These are phyloP conservation scores for Cinchona pubescens DNA, from an alignment of 257 asterid genomes.

Conservation along the genomic window DNA sequence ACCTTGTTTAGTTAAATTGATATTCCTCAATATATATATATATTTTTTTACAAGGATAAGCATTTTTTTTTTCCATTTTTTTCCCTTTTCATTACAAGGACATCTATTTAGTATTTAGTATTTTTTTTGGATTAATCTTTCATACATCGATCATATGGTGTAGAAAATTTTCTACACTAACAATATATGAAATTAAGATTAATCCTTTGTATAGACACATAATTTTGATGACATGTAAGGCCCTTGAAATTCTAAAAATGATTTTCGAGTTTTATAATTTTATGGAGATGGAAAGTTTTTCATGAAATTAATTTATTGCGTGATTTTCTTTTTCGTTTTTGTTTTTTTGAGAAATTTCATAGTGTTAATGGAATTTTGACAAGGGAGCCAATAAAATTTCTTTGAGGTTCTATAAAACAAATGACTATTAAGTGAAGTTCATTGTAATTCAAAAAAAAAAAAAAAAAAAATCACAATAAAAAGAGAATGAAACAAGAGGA, in stretches of 20 bases:
- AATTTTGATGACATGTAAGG: neutral
- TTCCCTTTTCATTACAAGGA: neutral
- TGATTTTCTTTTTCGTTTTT: too few species aligned
- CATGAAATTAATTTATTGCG: too few species aligned
- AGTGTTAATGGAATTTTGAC: neutral
- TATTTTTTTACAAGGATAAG: neutral
- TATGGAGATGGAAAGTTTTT: too few species aligned
- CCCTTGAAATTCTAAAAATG: neutral
- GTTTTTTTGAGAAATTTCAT: too few species aligned
- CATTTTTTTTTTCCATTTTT: neutral
- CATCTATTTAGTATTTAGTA: neutral
- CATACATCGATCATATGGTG: too few species aligned
- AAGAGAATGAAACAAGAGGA: neutral
- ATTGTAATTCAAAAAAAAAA: too few species aligned
- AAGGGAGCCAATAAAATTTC: neutral
- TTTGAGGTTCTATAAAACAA: too few species aligned
- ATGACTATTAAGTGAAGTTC: neutral
- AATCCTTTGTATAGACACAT: too few species aligned
- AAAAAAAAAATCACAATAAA: neutral
- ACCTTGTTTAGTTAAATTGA: neutral
- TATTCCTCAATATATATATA: neutral
- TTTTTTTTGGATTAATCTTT: too few species aligned
- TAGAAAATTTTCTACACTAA: too few species aligned
- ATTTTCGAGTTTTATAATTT: neutral
- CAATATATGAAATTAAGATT: too few species aligned